Evolutionary conservation across 192 early-diverging fungal genomes (phyloP).

Genomic region (Cladochytrium replicatum): DNA sequence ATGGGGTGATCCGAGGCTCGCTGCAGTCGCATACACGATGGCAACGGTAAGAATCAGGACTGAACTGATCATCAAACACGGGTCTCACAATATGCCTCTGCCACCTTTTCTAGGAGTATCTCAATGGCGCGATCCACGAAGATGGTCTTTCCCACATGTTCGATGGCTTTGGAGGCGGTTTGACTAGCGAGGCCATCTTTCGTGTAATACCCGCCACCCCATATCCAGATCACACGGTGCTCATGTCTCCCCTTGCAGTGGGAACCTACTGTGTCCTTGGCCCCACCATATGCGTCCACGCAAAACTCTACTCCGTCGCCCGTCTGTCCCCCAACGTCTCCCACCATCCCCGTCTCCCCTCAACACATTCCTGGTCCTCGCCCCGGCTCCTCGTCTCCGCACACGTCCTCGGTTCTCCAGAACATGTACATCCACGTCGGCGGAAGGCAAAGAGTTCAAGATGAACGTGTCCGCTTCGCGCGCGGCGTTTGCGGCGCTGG

Average conservation of each 20-base stretch:
- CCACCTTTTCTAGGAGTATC: background rate
- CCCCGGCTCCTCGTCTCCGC: constrained; percentile 5
- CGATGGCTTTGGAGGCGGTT: constrained; percentile 24
- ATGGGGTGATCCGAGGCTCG: constrained; percentile 5
- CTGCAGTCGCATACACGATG: constrained; percentile 9
- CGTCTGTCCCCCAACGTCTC: constrained; percentile 2
- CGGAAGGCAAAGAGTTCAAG: constrained; percentile 22
- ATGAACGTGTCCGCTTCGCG: constrained; percentile 14
- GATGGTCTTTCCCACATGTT: constrained; percentile 22
- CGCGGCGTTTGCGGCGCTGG: constrained; percentile 7
- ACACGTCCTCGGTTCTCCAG: constrained; percentile 19
- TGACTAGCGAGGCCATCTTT: constrained; percentile 9
- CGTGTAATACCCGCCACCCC: background rate
- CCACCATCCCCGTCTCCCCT: background rate
- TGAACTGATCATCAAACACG: background rate
- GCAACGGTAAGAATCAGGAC: constrained; percentile 5
- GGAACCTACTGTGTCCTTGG: constrained; percentile 13
- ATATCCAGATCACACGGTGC: background rate
- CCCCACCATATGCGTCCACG: constrained; percentile 3
- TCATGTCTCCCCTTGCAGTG: constrained; percentile 1
- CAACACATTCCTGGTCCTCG: background rate
- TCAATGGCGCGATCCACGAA: constrained; percentile 22
- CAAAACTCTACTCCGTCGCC: constrained; percentile 6
- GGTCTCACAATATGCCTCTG: no score
- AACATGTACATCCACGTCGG: constrained; percentile 19